Evolutionary conservation across 139 green algal genomes (phyloP), one percentile per base, ranked within the genome.

Genomic region (Pleodorina starrii): DNA sequence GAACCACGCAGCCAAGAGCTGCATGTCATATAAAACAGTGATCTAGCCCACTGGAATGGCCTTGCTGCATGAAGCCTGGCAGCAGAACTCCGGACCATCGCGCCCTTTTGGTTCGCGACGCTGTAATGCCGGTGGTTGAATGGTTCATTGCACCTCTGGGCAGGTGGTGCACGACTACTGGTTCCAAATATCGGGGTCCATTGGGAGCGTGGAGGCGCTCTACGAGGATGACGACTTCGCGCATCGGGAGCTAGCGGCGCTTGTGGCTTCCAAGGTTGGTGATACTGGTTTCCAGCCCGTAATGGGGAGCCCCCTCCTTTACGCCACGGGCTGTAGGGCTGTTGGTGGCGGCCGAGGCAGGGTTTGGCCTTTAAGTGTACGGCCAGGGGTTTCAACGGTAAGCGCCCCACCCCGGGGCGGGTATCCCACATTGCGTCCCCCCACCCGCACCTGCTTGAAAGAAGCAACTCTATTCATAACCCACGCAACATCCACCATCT

Each of bases 191-290:
- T 96, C 95, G 17, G 91, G 91, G 32, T 98, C 95, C 1, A 97
- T 99, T 35, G 93, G 92, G 0, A 93, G 91, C 42, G 97, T 99
- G 1, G 98, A 99, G 89, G 96, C 94, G 27, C 93, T 99, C 4
- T 98, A 97, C 82, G 98, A 99, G 90, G 98, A 99, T 87, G 97
- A 99, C 40, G 92, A 94, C 27, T 99, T 99, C 82, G 76, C 60
- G 7, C 94, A 99, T 72, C 90, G 97, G 46, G 95, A 99, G 89
- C 95, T 99, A 14, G 98, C 98, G 32, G 97, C 98, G 5, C 90
- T 99, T 44, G 94, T 99, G 10, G 98, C 98, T 14, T 99, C 97
- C 43, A 99, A 99, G 97, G 98, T 99, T 5, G 9, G 35, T 10
- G 19, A 11, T 84, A n/a, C n/a, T n/a, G n/a, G n/a, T n/a, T n/a